These are phyloP conservation scores for Hura crepitans DNA, from an alignment of 441 rosid species.

Conservation along the genomic window DNA sequence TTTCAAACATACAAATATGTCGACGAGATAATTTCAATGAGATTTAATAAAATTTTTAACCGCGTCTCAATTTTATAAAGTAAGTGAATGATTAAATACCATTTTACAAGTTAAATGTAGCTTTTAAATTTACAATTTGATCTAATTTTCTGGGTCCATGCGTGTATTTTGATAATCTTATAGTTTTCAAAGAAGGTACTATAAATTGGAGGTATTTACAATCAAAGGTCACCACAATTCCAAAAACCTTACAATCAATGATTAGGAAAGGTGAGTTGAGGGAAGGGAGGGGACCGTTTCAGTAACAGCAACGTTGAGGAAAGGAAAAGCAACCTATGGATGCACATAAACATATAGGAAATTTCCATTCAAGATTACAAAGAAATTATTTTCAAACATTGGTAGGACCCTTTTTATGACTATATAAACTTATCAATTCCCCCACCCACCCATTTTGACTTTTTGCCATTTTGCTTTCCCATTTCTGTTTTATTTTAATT, in stretches of 20 bases:
- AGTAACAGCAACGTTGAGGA: constrained; percentile 33
- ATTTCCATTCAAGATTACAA: neutral
- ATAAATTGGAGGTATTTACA: too few relatives aligned
- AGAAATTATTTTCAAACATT: constrained; percentile 10
- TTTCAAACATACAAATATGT: too few relatives aligned
- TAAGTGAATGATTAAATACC: too few relatives aligned
- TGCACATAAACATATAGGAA: neutral
- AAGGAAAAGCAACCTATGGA: constrained; percentile 32
- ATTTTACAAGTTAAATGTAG: too few relatives aligned
- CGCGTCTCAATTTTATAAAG: too few relatives aligned
- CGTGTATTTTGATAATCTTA: too few relatives aligned
- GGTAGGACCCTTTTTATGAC: constrained; percentile 24
- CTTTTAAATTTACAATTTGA: too few relatives aligned
- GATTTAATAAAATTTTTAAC: too few relatives aligned
- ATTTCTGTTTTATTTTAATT: neutral
- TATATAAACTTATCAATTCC: constrained; percentile 24
- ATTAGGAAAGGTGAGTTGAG: constrained; percentile 8
- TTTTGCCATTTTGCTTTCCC: neutral
- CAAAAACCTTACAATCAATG: neutral
- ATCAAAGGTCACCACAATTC: neutral
- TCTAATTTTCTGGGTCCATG: too few relatives aligned
- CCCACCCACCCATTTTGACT: constrained; percentile 45
- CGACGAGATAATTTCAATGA: too few relatives aligned
- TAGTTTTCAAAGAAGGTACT: too few relatives aligned
- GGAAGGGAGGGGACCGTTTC: constrained; percentile 23